Conservation (phyloP, 1,139 yeast genomes). For the Wickerhamiella infanticola region DNA sequence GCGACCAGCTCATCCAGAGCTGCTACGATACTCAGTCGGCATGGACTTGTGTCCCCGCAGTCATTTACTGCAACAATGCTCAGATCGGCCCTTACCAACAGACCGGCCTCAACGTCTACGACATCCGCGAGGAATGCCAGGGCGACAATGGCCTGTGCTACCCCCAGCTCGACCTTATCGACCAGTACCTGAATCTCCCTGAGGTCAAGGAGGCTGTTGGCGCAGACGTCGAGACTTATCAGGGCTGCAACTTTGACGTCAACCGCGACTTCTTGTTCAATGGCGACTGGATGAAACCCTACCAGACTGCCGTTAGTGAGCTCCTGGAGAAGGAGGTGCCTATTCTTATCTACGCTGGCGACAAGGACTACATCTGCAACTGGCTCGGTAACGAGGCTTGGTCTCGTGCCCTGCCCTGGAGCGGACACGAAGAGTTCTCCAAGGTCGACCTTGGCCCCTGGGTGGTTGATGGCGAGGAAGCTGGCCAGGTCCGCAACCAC, state of each 20-base stretch:
- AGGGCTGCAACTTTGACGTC: constrained; percentile 63
- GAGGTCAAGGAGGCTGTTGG: constrained; percentile 71
- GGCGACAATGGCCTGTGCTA: constrained; percentile 51
- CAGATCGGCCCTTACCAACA: constrained; percentile 76
- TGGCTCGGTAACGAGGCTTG: constrained; percentile 81
- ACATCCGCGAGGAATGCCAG: constrained; percentile 75
- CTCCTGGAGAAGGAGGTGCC: constrained; percentile 52
- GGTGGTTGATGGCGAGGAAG: constrained; percentile 29
- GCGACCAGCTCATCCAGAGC: constrained; percentile 59
- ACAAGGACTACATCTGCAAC: constrained; percentile 78
- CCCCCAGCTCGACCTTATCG: constrained; percentile 49
- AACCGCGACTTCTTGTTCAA: constrained; percentile 39
- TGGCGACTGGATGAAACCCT: constrained; percentile 58
- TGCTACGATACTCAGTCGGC: constrained; percentile 70
- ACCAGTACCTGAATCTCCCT: constrained; percentile 50
- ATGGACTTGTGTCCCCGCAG: constrained; percentile 88
- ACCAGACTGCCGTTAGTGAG: constrained; percentile 45
- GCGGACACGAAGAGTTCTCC: constrained; percentile 25
- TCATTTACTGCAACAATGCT: constrained; percentile 71
- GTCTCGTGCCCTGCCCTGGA: constrained; percentile 56
- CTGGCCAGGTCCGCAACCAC: constrained; percentile 45
- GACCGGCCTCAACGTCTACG: constrained; percentile 89
- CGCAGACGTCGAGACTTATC: constrained; percentile 73
- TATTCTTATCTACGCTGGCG: constrained; percentile 74
- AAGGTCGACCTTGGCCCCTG: constrained; percentile 26